phyloP scores from a whole-genome alignment of 495 filamentous ascomycete species.

The Neurospora sp. region DNA sequence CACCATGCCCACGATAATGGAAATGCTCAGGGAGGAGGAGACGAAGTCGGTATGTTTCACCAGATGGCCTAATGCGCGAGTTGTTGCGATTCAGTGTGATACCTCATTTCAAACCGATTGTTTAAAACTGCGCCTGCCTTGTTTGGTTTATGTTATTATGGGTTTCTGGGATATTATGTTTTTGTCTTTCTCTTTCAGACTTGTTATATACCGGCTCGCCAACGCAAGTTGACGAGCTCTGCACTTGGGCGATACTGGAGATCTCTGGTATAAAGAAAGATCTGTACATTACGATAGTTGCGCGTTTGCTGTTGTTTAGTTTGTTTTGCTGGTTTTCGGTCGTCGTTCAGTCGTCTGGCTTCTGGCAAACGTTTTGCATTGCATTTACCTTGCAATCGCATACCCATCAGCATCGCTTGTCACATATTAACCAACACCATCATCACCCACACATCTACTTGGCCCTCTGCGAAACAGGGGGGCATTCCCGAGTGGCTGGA shows the following conservation, averaged over 20 bases:
- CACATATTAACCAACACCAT: conserved; percentile 29
- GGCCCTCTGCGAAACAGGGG: conserved; percentile 11
- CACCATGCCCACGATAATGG: conserved; percentile 73
- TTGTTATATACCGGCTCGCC: conserved; percentile 40
- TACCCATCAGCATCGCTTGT: conserved; percentile 26
- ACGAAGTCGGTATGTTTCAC: conserved; percentile 95
- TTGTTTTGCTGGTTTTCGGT: conserved; percentile 30
- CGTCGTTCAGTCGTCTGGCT: conserved; percentile 30
- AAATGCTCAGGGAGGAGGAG: conserved; percentile 54
- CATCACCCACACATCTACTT: conserved; percentile 12
- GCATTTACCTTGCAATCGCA: conserved; percentile 17
- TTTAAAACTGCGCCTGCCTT: conserved; percentile 13
- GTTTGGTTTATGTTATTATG: conserved; percentile 18
- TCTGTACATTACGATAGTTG: conserved; percentile 32
- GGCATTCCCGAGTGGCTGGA: conserved; percentile 1
- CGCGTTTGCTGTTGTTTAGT: conserved; percentile 30
- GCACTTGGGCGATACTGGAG: conserved; percentile 27
- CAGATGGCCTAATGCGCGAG: conserved; percentile 51
- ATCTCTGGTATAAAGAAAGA: conserved; percentile 29
- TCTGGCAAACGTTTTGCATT: conserved; percentile 23
- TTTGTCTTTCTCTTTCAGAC: conserved; percentile 21
- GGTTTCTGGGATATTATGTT: conserved; percentile 6
- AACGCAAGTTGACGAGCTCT: conserved; percentile 18
- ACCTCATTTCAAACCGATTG: conserved; percentile 29
- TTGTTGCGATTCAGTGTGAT: conserved; percentile 44